phyloP scores from a whole-genome alignment of 805 yeast species.

The Peterozyma xylosa region DNA sequence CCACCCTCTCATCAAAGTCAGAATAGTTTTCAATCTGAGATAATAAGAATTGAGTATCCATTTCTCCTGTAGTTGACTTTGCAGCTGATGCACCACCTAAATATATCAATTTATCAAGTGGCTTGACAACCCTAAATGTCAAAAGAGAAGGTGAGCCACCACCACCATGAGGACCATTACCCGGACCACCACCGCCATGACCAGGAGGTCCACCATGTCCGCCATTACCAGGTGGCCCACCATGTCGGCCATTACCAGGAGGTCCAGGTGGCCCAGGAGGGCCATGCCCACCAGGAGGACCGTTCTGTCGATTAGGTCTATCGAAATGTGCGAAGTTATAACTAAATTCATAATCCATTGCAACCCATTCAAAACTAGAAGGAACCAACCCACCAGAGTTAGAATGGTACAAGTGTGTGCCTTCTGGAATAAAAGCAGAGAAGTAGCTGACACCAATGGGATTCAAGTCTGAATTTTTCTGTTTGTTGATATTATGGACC shows the following conservation, averaged over 20 bases:
- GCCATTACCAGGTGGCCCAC: background rate
- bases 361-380: conserved; percentile 49
- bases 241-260: background rate
- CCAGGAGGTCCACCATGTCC: background rate
- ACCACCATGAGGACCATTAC: conserved; percentile 6
- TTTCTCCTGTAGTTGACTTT: conserved; percentile 45
- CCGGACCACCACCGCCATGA: conserved; percentile 5
- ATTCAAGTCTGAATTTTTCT: conserved; percentile 40
- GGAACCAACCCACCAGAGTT: conserved; percentile 36
- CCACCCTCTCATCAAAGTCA: conserved; percentile 30
- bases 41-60: conserved; percentile 47
- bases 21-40: conserved; percentile 24
- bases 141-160: conserved; percentile 20
- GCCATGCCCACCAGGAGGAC: background rate
- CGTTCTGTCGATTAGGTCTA: conserved; percentile 9
- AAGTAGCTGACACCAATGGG: conserved; percentile 53
- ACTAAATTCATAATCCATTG: conserved; percentile 57
- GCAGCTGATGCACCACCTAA: conserved; percentile 72
- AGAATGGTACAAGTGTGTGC: conserved; percentile 51
- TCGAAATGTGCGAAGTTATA: conserved; percentile 31
- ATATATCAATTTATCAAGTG: conserved; percentile 40
- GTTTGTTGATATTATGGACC: conserved; percentile 43
- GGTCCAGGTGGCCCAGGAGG: conserved; percentile 2
- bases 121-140: conserved; percentile 39
- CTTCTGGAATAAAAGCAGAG: conserved; percentile 55